These are phyloP conservation scores for Colletotrichum phormii DNA, from an alignment of 2,329 filamentous ascomycete species.

Conservation along the genomic window DNA sequence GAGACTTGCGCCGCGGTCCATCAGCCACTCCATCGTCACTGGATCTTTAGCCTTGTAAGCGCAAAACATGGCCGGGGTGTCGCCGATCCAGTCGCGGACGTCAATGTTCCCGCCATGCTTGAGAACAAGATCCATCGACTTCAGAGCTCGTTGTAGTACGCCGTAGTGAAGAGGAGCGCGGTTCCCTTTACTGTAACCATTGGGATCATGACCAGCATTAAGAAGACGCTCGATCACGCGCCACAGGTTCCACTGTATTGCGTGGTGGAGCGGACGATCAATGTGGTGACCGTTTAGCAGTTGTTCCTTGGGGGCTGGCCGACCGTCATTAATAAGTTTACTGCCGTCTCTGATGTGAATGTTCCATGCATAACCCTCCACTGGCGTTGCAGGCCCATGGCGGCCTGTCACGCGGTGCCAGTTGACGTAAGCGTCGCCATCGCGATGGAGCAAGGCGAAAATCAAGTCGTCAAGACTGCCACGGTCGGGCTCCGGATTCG, in stretches of 20 bases:
- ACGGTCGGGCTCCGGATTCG: background rate
- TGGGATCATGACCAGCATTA: background rate
- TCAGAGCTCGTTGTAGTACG: no score
- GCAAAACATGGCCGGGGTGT: background rate
- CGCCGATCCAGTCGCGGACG: background rate
- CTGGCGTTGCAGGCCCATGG: background rate
- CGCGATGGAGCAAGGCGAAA: background rate
- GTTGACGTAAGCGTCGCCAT: background rate
- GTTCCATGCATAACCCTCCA: background rate
- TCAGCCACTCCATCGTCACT: background rate
- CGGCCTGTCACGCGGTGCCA: background rate
- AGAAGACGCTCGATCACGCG: background rate
- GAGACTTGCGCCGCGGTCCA: background rate
- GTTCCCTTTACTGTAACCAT: background rate
- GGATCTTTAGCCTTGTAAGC: background rate
- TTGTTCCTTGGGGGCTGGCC: background rate
- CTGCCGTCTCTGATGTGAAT: background rate
- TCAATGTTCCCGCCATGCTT: background rate
- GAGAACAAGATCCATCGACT: background rate
- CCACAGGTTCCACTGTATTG: background rate
- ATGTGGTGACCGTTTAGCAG: background rate
- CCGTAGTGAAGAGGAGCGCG: background rate
- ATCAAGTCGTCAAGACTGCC: background rate
- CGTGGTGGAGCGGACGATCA: background rate
- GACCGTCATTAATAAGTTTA: background rate